These are phyloP conservation scores for Asterophora lycoperdoides DNA, from an alignment of 768 basidiomycete species.

Conservation along the genomic window DNA sequence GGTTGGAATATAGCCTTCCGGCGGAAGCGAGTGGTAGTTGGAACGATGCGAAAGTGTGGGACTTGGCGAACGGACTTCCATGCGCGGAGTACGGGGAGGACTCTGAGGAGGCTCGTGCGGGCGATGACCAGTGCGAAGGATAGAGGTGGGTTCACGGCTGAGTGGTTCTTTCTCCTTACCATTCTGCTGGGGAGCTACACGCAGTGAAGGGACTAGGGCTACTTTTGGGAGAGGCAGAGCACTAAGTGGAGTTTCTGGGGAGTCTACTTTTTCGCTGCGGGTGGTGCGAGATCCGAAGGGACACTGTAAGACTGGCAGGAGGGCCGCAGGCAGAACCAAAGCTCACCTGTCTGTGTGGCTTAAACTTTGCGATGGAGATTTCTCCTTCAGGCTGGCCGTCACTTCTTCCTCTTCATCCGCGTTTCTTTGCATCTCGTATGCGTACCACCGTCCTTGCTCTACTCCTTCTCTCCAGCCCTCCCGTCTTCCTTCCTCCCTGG, in stretches of 20 bases:
- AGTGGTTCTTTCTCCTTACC: slow-evolving; percentile 4
- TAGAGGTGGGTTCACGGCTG: slow-evolving; percentile 14
- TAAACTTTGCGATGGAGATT: not conserved
- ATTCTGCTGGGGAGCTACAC: slow-evolving; percentile 10
- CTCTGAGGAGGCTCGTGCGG: not conserved
- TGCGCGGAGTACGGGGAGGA: slow-evolving; percentile 6
- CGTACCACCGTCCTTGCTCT: slow-evolving; percentile 24
- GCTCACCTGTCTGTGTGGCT: too few species aligned
- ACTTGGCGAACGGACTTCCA: slow-evolving; percentile 12
- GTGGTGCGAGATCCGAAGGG: too few species aligned
- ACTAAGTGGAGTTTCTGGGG: not conserved
- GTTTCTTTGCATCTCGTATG: slow-evolving; percentile 6
- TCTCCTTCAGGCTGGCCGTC: not conserved
- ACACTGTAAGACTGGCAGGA: too few species aligned
- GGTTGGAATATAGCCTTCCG: slow-evolving; percentile 50
- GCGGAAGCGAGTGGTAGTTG: slow-evolving; percentile 28
- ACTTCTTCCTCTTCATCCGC: slow-evolving; percentile 1
- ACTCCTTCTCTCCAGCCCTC: slow-evolving; percentile 49
- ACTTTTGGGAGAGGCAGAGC: slow-evolving; percentile 11
- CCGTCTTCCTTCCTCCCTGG: slow-evolving; percentile 50
- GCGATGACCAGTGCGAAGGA: slow-evolving; percentile 7
- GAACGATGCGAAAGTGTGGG: slow-evolving; percentile 15
- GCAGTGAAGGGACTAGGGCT: slow-evolving; percentile 18
- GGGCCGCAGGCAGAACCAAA: too few species aligned
- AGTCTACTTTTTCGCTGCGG: not conserved